Base-by-base conservation (phyloP, 352 stramenopile species). In the Peronospora destructor region DNA sequence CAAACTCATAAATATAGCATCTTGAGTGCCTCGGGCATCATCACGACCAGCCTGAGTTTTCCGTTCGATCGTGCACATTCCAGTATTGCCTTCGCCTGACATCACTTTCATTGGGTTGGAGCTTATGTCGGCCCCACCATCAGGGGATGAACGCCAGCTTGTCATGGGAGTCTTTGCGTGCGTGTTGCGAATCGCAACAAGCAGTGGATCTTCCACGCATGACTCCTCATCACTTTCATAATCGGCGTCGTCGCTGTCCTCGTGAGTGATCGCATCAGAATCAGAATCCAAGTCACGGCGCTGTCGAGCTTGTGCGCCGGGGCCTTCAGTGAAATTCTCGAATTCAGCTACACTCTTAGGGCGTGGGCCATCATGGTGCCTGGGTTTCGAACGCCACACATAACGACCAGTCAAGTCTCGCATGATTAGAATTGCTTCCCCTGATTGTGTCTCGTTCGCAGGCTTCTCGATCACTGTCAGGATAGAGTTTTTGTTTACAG, bases 401-500 rank as follows among this genome's bases (percentile, higher is more conserved):
- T 94, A 94, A 13, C 77, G 63, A 5, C 83, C 83, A 11, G 74
- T 86, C 3, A 75, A 70, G 43, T 94, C 83, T 9, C 83, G 68
- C 66, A 94, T 75, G 38, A 90, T 85, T 8, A 91, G 42, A 29
- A 88, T 85, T 4, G 75, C 70, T 66, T 91, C 73, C 49, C 68
- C 54, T 23, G 64, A 39, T 33, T 69, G 57, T 16, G 65, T 39
- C 16, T 56, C 52, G 34, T 66, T 81, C 5, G 65, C 46, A 0
- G 73, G 76, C 36, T 91, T 88, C 37, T 94, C 83, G 26, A 91
- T 86, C 2, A 91, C 75, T 7, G 68, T 89, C 44, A 94, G 35
- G 14, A 94, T 76, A 0, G 83, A 76, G 25, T 71, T 80, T 45
- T 89, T 88, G 68, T 87, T 87, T 37, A 91, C 59, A 1, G 78